Evolutionary conservation across 768 basidiomycete genomes (phyloP), one percentile per base, ranked within the genome.

Genomic region (Clitopilus passeckerianus): DNA sequence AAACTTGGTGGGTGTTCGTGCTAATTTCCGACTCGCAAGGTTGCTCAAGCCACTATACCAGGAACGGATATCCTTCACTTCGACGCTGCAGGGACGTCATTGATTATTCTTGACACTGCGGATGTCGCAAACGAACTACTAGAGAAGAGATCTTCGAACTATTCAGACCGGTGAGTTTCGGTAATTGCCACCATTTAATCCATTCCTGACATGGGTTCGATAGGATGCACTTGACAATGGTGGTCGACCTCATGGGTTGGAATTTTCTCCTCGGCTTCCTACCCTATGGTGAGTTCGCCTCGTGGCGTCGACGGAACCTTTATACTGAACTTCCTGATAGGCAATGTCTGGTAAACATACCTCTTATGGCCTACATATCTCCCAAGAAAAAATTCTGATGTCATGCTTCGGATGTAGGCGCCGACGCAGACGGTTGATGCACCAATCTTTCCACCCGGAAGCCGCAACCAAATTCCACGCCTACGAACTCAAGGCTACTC

Each of bases 51-150:
- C 14, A 15, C 37, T 15, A 41, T 41, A n/a, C 12, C 41, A 68
- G 67, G 60, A 30, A 66, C 65, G 16, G 66, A 67, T 41, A 64
- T 70, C 43, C 63, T 71, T 23, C 65, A 67, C 58, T 53, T 69
- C 22, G 57, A 61, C 50, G 54, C 66, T 10, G 56, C 58, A 6
- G 68, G 70, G 23, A 63, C 61, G 10, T 65, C 61, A 0, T 53
- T 71, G 15, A 52, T 70, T 35, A 57, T 70, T 23, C 58, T 70
- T 24, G 64, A 70, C 34, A 63, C 65, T 16, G 58, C 59, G 5
- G 60, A 68, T 30, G 59, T 62, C 8, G 65, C 63, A 7, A 62
- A 58, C 12, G 68, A 70, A n/a, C 63, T 71, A 22, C 56, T 71
- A 1, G 67, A 67, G n/a, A 63, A 61, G 41, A 61, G 67, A 52